Percentiles rank a stretch among this genome's conserved stretches.
These are phyloP conservation scores for Acanthamoeba healyi DNA, from an alignment of 208 protist genomes.

Conservation along the genomic window DNA sequence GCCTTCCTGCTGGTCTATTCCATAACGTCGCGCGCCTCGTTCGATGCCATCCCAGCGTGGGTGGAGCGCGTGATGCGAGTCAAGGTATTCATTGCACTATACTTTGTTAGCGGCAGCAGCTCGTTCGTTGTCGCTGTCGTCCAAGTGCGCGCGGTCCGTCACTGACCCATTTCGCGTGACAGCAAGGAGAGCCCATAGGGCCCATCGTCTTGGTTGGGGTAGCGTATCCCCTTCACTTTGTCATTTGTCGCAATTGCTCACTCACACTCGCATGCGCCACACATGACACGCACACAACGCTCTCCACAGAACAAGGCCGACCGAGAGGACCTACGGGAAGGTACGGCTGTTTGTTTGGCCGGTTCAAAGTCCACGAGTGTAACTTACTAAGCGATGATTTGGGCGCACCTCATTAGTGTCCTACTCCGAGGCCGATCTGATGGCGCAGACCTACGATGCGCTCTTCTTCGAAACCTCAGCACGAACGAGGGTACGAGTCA, in stretches of 20 bases:
- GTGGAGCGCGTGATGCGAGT: neutral
- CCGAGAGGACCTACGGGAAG: neutral
- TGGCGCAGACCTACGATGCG: constrained; percentile 5
- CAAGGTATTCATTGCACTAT: neutral
- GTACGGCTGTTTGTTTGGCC: too few relatives aligned
- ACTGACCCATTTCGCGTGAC: neutral
- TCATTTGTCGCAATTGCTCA: too few relatives aligned
- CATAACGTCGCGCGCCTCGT: neutral
- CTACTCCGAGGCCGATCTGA: neutral
- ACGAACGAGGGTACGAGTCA: neutral
- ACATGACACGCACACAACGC: too few relatives aligned
- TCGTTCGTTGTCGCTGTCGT: too few relatives aligned
- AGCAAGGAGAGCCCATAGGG: neutral
- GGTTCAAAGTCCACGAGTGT: too few relatives aligned
- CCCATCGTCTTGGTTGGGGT: neutral
- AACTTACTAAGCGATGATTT: too few relatives aligned
- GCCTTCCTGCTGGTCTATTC: constrained; percentile 19
- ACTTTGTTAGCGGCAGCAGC: too few relatives aligned
- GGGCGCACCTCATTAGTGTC: too few relatives aligned
- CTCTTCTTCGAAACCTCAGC: neutral
- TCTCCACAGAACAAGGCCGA: neutral
- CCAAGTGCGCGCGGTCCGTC: neutral
- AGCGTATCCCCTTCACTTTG: too few relatives aligned
- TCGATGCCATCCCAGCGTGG: neutral
- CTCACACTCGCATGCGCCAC: too few relatives aligned